Evolutionary conservation across 2,329 filamentous ascomycete species (phyloP).

Genomic region (Didymella arachidicola): DNA sequence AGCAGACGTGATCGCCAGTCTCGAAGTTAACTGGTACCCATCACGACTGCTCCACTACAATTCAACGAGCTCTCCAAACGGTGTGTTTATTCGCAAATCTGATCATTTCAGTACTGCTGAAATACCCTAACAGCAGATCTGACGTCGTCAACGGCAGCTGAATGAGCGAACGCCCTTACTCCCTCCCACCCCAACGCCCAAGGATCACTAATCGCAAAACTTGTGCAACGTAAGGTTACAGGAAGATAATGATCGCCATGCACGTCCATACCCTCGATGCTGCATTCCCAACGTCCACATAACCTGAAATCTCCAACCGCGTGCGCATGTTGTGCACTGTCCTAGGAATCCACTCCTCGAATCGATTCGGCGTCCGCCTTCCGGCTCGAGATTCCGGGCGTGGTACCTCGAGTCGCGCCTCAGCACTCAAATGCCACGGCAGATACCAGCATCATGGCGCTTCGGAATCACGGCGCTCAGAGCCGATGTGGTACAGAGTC

Average conservation of each 20-base stretch:
- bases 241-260: conserved; percentile 7
- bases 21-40: not conserved
- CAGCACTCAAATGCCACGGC: not conserved
- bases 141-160: not conserved
- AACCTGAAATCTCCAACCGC: not conserved
- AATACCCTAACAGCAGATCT: not conserved
- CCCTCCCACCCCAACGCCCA: conserved; percentile 1
- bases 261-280: conserved; percentile 3
- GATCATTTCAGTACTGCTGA: not conserved
- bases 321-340: conserved; percentile 5
- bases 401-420: not conserved
- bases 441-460: not conserved
- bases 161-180: not conserved
- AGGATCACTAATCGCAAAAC: conserved; percentile 7
- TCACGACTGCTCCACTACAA: not conserved
- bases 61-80: not conserved
- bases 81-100: not conserved
- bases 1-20: not conserved
- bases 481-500: not conserved
- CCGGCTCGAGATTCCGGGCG: not conserved
- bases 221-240: conserved; percentile 10
- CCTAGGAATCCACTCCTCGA: not conserved
- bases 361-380: not conserved
- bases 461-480: not conserved
- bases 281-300: not conserved